Percentiles rank a stretch among this genome's conserved stretches.
Evolutionary conservation across 176 grass and related monocot genomes (phyloP).

Genomic region (Tillandsia fasciculata): DNA sequence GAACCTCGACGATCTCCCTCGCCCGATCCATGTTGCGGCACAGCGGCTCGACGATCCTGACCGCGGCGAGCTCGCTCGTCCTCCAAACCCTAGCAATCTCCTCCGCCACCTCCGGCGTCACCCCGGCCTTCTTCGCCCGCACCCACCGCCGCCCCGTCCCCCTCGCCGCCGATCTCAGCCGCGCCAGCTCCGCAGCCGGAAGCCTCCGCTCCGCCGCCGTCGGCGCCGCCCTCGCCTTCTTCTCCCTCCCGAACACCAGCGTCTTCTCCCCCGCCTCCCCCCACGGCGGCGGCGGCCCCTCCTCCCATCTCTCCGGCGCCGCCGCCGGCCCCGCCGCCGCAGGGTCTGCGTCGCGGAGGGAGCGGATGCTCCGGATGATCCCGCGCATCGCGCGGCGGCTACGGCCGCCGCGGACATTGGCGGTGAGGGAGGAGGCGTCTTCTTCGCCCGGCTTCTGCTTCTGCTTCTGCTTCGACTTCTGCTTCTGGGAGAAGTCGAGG

Average conservation of each 20-base stretch:
- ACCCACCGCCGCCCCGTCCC: constrained; percentile 32
- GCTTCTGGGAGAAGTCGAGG: constrained; percentile 2
- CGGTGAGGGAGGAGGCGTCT: constrained; percentile 24
- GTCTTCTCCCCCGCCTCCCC: neutral
- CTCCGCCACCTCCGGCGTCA: constrained; percentile 43
- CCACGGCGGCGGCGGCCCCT: constrained; percentile 24
- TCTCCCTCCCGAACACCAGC: constrained; percentile 14
- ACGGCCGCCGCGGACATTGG: constrained; percentile 40
- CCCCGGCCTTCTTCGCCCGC: constrained; percentile 56
- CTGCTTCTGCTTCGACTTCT: neutral
- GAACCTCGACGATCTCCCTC: constrained; percentile 53
- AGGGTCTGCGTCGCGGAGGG: constrained; percentile 32
- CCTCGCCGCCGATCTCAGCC: constrained; percentile 8
- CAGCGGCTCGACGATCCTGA: constrained; percentile 54
- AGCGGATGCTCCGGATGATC: constrained; percentile 47
- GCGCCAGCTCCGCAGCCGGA: neutral
- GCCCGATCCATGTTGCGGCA: constrained; percentile 56
- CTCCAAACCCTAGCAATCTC: constrained; percentile 33
- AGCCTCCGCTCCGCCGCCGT: neutral
- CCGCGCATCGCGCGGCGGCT: constrained; percentile 42
- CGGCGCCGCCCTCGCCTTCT: constrained; percentile 16
- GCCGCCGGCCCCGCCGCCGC: constrained; percentile 26
- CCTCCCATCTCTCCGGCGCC: constrained; percentile 22
- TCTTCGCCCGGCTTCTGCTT: neutral
- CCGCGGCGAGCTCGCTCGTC: constrained; percentile 31